phyloP scores from a whole-genome alignment of 2,329 filamentous ascomycete genomes.

The Venturia nashicola region DNA sequence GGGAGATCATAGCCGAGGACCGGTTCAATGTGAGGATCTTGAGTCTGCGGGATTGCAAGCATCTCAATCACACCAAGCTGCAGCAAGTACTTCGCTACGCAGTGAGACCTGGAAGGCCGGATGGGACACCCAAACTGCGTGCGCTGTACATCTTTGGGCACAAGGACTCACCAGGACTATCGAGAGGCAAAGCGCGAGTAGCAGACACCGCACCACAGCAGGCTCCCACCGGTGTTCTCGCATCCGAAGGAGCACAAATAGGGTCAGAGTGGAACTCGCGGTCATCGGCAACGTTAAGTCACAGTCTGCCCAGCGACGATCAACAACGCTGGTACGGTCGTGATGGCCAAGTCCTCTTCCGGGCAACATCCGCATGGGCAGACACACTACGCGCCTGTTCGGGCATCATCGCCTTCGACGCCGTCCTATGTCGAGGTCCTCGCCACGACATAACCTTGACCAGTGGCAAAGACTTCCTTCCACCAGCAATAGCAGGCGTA shows the following conservation, averaged over 20 bases:
- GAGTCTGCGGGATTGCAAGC: conserved; percentile 66
- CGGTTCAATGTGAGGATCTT: conserved; percentile 68
- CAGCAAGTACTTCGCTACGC: conserved; percentile 65
- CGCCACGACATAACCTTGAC: conserved; percentile 41
- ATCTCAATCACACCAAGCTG: conserved; percentile 71
- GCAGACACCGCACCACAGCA: no score
- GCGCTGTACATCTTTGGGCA: conserved; percentile 74
- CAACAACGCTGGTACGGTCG: no score
- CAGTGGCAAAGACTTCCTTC: conserved; percentile 24
- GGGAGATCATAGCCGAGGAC: conserved; percentile 64
- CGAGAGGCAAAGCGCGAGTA: no score
- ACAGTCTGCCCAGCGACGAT: no score
- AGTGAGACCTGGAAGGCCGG: conserved; percentile 56
- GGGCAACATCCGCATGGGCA: no score
- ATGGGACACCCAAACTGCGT: conserved; percentile 59
- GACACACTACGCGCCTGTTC: conserved; percentile 62
- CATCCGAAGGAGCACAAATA: conserved; percentile 38
- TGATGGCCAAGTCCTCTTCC: no score
- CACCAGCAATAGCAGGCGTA: conserved; percentile 55
- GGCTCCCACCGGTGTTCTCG: no score
- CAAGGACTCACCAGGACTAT: no score
- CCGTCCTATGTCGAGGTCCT: conserved; percentile 69
- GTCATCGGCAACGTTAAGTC: conserved; percentile 43
- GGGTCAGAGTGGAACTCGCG: conserved; percentile 49
- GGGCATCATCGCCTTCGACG: conserved; percentile 74